Conservation (phyloP, 2,329 filamentous ascomycete genomes). For the Aspergillus chevalieri region DNA sequence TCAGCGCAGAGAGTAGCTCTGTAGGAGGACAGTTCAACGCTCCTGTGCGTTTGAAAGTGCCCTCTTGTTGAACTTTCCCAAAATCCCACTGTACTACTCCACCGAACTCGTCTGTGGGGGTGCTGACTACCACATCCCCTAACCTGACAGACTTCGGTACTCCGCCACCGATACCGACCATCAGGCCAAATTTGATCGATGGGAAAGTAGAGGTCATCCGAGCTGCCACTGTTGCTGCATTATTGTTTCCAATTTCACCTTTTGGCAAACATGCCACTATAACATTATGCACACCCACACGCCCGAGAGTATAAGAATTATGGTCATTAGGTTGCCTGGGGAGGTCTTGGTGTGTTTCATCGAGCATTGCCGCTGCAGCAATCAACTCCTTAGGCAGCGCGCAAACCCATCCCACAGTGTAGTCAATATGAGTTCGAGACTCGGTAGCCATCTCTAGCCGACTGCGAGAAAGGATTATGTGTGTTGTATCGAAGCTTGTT, state of each 20-base stretch:
- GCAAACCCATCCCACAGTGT: constrained; percentile 12
- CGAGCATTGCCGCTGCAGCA: constrained; percentile 2
- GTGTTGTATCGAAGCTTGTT: too few species aligned
- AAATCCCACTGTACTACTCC: constrained; percentile 21
- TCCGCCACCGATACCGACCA: not conserved
- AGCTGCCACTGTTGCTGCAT: constrained; percentile 13
- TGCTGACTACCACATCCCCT: constrained; percentile 10
- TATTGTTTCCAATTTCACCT: constrained; percentile 9
- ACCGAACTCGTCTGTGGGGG: constrained; percentile 5
- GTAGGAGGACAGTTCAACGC: not conserved
- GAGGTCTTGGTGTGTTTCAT: constrained; percentile 1
- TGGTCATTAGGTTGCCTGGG: constrained; percentile 1
- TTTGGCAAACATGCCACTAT: constrained; percentile 8
- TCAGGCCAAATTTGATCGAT: not conserved
- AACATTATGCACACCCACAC: constrained; percentile 17
- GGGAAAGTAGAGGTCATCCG: constrained; percentile 14
- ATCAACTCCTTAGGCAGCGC: constrained; percentile 1
- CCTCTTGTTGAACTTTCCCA: constrained; percentile 6
- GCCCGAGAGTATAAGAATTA: constrained; percentile 3
- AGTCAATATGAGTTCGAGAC: not conserved
- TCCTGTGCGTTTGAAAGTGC: not conserved
- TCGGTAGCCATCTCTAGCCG: too few species aligned
- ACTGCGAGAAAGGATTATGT: too few species aligned
- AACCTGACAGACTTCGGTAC: constrained; percentile 8
- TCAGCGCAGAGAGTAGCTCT: not conserved